Conservation (phyloP, 441 rosid species). For the Erodium texanum region DNA sequence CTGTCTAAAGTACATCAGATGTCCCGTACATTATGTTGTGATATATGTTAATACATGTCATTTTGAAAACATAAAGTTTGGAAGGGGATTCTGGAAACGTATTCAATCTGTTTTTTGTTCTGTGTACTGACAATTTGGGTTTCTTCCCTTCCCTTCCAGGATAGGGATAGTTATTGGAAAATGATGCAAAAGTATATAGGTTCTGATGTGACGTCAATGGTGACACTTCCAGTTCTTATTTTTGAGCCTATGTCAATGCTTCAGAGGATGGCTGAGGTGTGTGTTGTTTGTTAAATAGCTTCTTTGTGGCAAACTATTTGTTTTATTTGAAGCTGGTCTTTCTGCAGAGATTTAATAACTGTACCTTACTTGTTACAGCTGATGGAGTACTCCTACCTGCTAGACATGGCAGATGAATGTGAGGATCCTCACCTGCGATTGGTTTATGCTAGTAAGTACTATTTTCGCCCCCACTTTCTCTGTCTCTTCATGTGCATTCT, state of each 20-base stretch:
- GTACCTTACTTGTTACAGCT: slow-evolving; percentile 42
- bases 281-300: slow-evolving; percentile 11
- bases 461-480: slow-evolving; percentile 8
- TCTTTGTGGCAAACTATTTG: not conserved
- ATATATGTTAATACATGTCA: not conserved
- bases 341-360: slow-evolving; percentile 5
- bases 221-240: slow-evolving; percentile 93
- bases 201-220: slow-evolving; percentile 91
- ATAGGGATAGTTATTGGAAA: slow-evolving; percentile 88
- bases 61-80: not conserved
- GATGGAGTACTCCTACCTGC: slow-evolving; percentile 86
- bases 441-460: slow-evolving; percentile 72
- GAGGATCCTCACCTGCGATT: slow-evolving; percentile 91
- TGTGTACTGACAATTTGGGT: not conserved
- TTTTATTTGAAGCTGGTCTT: slow-evolving; percentile 7
- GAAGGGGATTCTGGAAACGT: not conserved
- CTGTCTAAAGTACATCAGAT: not conserved
- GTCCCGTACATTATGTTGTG: not conserved
- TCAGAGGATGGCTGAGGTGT: slow-evolving; percentile 96
- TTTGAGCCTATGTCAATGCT: slow-evolving; percentile 90
- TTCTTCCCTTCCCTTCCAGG: slow-evolving; percentile 32
- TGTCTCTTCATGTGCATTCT: not conserved
- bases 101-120: not conserved
- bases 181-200: slow-evolving; percentile 96
- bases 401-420: slow-evolving; percentile 82